Conservation (phyloP, 2,329 filamentous ascomycete genomes). For the Acrocalymma vagum region DNA sequence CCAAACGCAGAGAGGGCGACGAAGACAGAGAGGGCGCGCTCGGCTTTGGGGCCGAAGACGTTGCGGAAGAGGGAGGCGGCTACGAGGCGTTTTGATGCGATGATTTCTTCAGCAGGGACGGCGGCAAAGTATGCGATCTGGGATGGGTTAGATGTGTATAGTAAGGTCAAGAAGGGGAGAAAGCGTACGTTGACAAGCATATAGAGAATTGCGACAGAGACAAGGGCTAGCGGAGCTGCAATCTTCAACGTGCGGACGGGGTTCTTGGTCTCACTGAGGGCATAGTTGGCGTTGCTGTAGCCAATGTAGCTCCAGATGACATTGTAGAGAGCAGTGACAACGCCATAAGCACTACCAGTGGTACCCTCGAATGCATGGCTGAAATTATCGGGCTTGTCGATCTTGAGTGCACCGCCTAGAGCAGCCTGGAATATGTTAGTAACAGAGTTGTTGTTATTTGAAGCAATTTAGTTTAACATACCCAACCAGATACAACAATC, state of each 20-base stretch:
- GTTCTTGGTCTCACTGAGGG: constrained; percentile 70
- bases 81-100: constrained; percentile 61
- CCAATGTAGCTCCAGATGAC: constrained; percentile 76
- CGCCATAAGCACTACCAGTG: constrained; percentile 70
- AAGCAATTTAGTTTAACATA: constrained; percentile 4
- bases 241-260: constrained; percentile 71
- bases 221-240: constrained; percentile 69
- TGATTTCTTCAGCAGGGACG: constrained; percentile 64
- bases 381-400: constrained; percentile 71
- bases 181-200: constrained; percentile 73
- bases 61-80: constrained; percentile 68
- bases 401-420: constrained; percentile 67
- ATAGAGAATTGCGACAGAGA: constrained; percentile 67
- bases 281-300: constrained; percentile 74
- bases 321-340: constrained; percentile 76
- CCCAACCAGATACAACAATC: constrained; percentile 69
- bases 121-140: constrained; percentile 73
- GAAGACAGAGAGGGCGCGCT: constrained; percentile 69
- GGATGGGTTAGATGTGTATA: too few relatives aligned
- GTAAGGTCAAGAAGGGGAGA: too few relatives aligned
- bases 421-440: too few relatives aligned
- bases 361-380: constrained; percentile 71
- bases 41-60: constrained; percentile 60
- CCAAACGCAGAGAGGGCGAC: constrained; percentile 74
- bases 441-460: not conserved